These are phyloP conservation scores for Colletotrichum caudatum DNA, from an alignment of 2,329 filamentous ascomycete species.

Conservation along the genomic window DNA sequence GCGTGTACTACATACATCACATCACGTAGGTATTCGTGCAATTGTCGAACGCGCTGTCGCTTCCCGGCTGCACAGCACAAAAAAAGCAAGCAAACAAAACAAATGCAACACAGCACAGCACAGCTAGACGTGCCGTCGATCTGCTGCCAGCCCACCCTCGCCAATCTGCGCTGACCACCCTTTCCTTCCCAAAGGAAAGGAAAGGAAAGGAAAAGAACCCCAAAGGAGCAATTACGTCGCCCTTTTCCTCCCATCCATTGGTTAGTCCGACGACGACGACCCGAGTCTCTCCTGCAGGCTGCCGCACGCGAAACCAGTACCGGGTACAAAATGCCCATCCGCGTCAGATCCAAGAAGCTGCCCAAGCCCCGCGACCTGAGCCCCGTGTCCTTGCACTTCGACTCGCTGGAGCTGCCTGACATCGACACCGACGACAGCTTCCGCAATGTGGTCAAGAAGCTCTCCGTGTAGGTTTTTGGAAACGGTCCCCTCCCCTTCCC, in stretches of 20 bases:
- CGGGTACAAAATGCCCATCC: conserved; percentile 51
- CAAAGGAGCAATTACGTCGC: not conserved
- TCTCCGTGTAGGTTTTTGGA: conserved; percentile 66
- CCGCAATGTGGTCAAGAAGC: conserved; percentile 73
- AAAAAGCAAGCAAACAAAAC: not conserved
- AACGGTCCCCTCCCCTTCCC: not conserved
- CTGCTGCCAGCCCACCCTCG: not conserved
- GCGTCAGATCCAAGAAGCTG: conserved; percentile 51
- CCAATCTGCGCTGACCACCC: conserved; percentile 22
- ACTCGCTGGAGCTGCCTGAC: conserved; percentile 61
- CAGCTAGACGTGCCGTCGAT: not conserved
- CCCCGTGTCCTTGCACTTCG: conserved; percentile 51
- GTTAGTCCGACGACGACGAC: conserved; percentile 7
- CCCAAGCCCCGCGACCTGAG: conserved; percentile 50
- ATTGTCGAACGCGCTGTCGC: not conserved
- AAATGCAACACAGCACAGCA: not conserved
- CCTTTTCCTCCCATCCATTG: conserved; percentile 19
- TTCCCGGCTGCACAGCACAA: conserved; percentile 10
- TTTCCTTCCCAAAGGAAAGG: not conserved
- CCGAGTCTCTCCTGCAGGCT: not conserved
- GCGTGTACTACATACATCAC: not conserved
- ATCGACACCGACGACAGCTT: conserved; percentile 71
- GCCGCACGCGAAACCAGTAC: not conserved
- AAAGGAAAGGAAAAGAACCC: not conserved
- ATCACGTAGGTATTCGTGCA: no score